Evolutionary conservation across 148 eudicot genomes (phyloP), one percentile per base, ranked within the genome.

Genomic region (Fagopyrum homotropicum): DNA sequence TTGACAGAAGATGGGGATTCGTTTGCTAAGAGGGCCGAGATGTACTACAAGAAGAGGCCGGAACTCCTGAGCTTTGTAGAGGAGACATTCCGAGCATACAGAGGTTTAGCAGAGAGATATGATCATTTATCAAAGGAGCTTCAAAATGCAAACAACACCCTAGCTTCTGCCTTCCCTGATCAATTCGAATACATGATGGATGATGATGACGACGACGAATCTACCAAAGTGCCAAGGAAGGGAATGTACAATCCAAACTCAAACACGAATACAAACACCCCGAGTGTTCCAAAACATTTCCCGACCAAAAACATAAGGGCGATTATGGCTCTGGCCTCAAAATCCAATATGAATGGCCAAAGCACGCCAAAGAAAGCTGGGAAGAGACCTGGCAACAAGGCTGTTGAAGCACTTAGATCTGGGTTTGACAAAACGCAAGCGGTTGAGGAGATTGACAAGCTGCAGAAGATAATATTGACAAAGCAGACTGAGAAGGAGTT

Each of bases 31-130:
- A 87, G 95, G 83, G 98, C 98, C 11, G 98, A 93, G 81, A 93
- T 93, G 98, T 93, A 93, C 86, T 93, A 91, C 83, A 88, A 91
- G 76, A 85, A 82, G 66, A 78, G 99, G 74, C 99, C 99, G 6
- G 97, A 92, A 74, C 78, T 95, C 69, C 84, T 90, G 76, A 79
- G 29, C 83, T 89, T 86, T 69, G 97, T 95, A 0, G 89, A 92
- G 68, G 99, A 95, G 80, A 80, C 96, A 40, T 92, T 74, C 69
- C 79, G 93, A 6, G 90, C 89, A 72, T 92, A 84, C 69, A 80
- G 88, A 60, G 81, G 92, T 10, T 87, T 95, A 51, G 99, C 99
- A 4, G 96, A 95, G 78, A 79, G 98, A 47, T 95, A 92, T 55
- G 98, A 95, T 69, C 84, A 81, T 51, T 64, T 95, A 60, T 95